Percentiles rank a stretch among this genome's conserved stretches.
phyloP scores from a whole-genome alignment of 83 land plant species.

The Picea engelmannii region DNA sequence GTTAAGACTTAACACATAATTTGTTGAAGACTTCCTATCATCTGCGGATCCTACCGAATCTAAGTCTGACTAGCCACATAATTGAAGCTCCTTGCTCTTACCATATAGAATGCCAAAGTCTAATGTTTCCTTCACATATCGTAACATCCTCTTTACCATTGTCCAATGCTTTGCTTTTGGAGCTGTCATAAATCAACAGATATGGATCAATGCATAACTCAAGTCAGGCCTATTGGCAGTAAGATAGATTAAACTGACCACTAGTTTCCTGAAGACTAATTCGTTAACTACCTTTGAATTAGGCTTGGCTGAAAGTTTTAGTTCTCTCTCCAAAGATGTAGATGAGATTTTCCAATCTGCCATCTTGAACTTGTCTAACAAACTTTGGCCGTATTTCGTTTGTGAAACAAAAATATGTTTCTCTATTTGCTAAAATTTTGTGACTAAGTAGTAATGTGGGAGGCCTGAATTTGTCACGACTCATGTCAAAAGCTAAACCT shows the following conservation, averaged over 20 bases:
- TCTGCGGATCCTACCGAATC: neutral
- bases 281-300: neutral
- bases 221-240: neutral
- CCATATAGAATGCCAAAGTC: neutral
- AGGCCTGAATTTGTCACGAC: neutral
- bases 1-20: neutral
- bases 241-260: neutral
- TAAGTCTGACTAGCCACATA: neutral
- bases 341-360: neutral
- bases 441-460: neutral
- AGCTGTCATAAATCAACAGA: neutral
- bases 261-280: neutral
- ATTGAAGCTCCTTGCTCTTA: neutral
- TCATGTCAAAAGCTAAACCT: neutral
- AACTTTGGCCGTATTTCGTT: neutral
- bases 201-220: neutral
- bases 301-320: neutral
- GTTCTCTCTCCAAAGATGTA: neutral
- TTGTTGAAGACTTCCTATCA: neutral
- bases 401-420: neutral
- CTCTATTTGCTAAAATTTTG: neutral
- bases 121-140: neutral
- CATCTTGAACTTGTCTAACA: slow-evolving; percentile 4
- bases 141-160: neutral
- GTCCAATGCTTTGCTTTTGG: neutral